Percentiles rank a stretch among this genome's conserved stretches.
phyloP scores from a whole-genome alignment of 345 rosid species.

The Arabis alpina region DNA sequence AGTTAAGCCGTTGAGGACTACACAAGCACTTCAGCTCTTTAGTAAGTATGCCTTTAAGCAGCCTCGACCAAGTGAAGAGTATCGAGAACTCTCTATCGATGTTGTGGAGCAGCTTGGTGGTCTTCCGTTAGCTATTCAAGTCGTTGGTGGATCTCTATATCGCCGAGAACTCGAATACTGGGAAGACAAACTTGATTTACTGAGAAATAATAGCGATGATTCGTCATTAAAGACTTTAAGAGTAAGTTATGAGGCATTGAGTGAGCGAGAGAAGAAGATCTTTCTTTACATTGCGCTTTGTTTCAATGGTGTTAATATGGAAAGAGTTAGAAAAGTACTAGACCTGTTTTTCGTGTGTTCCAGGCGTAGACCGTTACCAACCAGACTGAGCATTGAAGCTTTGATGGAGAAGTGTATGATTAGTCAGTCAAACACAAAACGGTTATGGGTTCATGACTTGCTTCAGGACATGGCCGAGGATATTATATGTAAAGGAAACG shows the following conservation, averaged over 20 bases:
- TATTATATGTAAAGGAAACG: slow-evolving; percentile 32
- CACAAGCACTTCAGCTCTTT: slow-evolving; percentile 46
- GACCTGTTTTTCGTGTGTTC: slow-evolving; percentile 36
- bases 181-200: slow-evolving; percentile 34
- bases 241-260: slow-evolving; percentile 41
- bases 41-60: slow-evolving; percentile 40
- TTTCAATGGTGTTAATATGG: slow-evolving; percentile 40
- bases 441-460: slow-evolving; percentile 41
- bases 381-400: slow-evolving; percentile 35
- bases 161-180: slow-evolving; percentile 32
- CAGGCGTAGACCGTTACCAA: slow-evolving; percentile 30
- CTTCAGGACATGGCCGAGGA: slow-evolving; percentile 43
- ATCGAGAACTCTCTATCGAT: slow-evolving; percentile 29
- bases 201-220: slow-evolving; percentile 24
- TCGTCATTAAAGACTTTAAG: slow-evolving; percentile 21
- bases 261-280: slow-evolving; percentile 32
- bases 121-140: slow-evolving; percentile 48
- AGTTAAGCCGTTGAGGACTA: slow-evolving; percentile 35
- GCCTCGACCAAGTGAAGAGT: slow-evolving; percentile 31
- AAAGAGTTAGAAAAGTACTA: slow-evolving; percentile 34
- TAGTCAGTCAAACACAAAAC: slow-evolving; percentile 25
- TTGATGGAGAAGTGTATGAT: slow-evolving; percentile 41
- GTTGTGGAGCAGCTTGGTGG: slow-evolving; percentile 45
- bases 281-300: slow-evolving; percentile 40
- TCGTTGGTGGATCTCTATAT: slow-evolving; percentile 44